phyloP scores from a whole-genome alignment of 768 basidiomycete species.

The Botryobasidium botryosum region DNA sequence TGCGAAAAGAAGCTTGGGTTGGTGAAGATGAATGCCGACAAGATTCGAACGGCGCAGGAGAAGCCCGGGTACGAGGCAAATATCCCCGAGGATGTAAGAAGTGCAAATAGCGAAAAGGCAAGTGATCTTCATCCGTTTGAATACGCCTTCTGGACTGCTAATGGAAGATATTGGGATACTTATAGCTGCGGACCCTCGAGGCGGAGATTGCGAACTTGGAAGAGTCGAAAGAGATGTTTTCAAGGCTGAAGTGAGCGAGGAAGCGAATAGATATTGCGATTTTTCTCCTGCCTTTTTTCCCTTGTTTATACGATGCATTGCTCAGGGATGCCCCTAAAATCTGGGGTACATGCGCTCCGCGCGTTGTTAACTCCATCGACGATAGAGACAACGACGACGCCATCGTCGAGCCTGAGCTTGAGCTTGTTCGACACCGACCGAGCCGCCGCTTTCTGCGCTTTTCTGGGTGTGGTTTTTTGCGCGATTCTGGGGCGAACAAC shows the following conservation, averaged over 20 bases:
- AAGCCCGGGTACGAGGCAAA: slow-evolving; percentile 65
- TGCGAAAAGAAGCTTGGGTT: slow-evolving; percentile 79
- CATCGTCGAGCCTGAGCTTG: too few relatives aligned
- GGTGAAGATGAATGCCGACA: slow-evolving; percentile 49
- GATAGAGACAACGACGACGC: too few relatives aligned
- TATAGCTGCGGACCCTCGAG: slow-evolving; percentile 56
- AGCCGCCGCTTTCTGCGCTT: too few relatives aligned
- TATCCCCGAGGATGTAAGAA: slow-evolving; percentile 61
- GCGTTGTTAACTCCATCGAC: too few relatives aligned
- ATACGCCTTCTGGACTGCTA: slow-evolving; percentile 5
- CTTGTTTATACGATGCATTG: too few relatives aligned
- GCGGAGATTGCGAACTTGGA: slow-evolving; percentile 63
- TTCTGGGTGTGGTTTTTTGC: too few relatives aligned
- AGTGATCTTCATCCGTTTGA: slow-evolving; percentile 12
- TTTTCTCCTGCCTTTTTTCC: too few relatives aligned
- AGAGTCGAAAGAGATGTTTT: slow-evolving; percentile 59
- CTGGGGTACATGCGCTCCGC: too few relatives aligned
- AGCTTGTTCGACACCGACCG: too few relatives aligned
- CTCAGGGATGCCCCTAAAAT: too few relatives aligned
- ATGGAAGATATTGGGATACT: background rate
- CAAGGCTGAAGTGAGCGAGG: slow-evolving; percentile 47
- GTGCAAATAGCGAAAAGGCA: slow-evolving; percentile 71
- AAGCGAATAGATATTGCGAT: too few relatives aligned
- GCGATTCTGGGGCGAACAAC: too few relatives aligned
- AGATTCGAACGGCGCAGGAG: slow-evolving; percentile 53